These are phyloP conservation scores for Daedalea quercina DNA, from an alignment of 768 basidiomycete genomes.

Conservation along the genomic window DNA sequence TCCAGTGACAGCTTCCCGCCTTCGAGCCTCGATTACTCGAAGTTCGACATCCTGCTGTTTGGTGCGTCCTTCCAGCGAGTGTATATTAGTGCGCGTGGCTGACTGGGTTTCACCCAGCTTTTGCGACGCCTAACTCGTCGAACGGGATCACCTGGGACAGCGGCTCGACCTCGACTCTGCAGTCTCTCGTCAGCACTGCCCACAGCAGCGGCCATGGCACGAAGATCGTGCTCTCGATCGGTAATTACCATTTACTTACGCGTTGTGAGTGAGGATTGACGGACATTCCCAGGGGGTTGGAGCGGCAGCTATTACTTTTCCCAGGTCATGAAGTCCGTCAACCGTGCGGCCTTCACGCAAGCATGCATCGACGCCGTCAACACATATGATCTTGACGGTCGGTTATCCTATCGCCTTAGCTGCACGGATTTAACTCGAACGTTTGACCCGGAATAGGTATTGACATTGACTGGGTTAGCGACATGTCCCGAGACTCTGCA, in stretches of 20 bases:
- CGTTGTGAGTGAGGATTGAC: conserved; percentile 3
- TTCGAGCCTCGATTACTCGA: conserved; percentile 51
- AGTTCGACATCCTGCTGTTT: conserved; percentile 64
- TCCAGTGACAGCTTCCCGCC: conserved; percentile 40
- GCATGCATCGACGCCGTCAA: conserved; percentile 51
- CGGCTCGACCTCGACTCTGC: conserved; percentile 44
- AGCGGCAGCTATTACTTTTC: conserved; percentile 62
- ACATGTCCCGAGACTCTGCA: background rate
- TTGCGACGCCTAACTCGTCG: conserved; percentile 59
- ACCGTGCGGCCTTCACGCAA: conserved; percentile 49
- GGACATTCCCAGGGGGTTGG: conserved; percentile 48
- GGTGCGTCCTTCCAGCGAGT: conserved; percentile 30
- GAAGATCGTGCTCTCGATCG: conserved; percentile 61
- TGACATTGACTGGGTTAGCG: conserved; percentile 55
- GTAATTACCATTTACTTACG: conserved; percentile 28
- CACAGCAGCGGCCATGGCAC: conserved; percentile 53
- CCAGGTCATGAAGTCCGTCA: conserved; percentile 38
- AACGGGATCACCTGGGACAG: conserved; percentile 43
- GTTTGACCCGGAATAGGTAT: conserved; percentile 24
- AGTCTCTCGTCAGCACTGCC: conserved; percentile 48
- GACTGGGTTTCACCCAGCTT: conserved; percentile 36
- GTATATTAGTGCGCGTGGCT: background rate
- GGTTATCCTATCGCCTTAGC: background rate
- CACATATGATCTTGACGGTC: conserved; percentile 56
- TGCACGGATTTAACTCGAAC: background rate